Base-by-base conservation (phyloP, 441 rosid species). In the Pelargonium citronellum region DNA sequence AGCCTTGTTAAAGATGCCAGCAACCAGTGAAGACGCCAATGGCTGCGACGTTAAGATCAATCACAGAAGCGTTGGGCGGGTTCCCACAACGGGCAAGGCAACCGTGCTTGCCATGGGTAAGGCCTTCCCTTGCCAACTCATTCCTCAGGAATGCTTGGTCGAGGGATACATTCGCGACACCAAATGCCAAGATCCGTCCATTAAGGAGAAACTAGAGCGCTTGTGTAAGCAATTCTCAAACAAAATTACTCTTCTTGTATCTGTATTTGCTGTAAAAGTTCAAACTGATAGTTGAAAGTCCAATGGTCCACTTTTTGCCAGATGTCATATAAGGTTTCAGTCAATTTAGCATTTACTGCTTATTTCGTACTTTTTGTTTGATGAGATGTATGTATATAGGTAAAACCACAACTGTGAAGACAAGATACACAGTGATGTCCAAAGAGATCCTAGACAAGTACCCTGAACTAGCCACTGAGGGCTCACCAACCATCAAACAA, bases 101-200 rank as follows among this genome's bases (percentile, higher is more conserved):
- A 80, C 95, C 20, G 89, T 92, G 75, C 82, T 93, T 78, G 91
- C 96, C 44, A 81, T 90, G 1, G 96, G 97, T 62, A 91, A 90
- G 84, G 97, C 96, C 49, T 94, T 94, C 75, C 99, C 99, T 70
- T 85, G 85, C 76, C 99, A 95, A 85, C 97, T 95, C 43, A 94
- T 91, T 47, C 89, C 91, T 96, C 99, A 95, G 69, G 96, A 90
- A 68, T 87, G 83, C 67, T 83, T 95, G 67, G 97, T 95, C 64
- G 97, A 95, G 73, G 97, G 96, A 9, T 91, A 89, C 75, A 91
- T 95, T 84, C 87, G 71, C 80, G 85, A 82, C 83, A 91, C 96
- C 83, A 95, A 87, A 46, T 91, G 99, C 43, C 87, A 91, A 58
- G 96, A 95, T 69, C 96, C 90, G 5, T 96, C 87, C 22, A 96